These are phyloP conservation scores for Tephrocybe sp. DNA, from an alignment of 768 basidiomycete genomes.

Conservation along the genomic window DNA sequence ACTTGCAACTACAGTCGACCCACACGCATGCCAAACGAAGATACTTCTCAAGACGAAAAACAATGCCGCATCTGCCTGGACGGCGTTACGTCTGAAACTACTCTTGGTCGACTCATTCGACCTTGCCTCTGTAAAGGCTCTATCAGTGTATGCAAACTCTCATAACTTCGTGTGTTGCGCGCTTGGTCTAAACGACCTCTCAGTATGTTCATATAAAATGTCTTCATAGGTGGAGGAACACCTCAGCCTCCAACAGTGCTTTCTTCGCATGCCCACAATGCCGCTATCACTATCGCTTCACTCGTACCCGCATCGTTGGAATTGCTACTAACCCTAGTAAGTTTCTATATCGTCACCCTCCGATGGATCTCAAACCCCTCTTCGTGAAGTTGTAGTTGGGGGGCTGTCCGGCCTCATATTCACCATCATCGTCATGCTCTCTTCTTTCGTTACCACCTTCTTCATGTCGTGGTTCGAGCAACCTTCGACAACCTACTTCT, in stretches of 20 bases:
- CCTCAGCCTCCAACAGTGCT: constrained; percentile 58
- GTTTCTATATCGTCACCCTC: constrained; percentile 16
- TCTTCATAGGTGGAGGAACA: constrained; percentile 71
- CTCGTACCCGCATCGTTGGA: constrained; percentile 67
- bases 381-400: constrained; percentile 59
- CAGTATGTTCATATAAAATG: constrained; percentile 83
- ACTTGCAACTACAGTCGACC: too few relatives aligned
- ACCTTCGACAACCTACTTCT: constrained; percentile 38
- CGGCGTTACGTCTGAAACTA: constrained; percentile 55
- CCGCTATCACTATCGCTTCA: constrained; percentile 73
- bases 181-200: constrained; percentile 17
- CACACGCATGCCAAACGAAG: constrained; percentile 18
- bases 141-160: constrained; percentile 49
- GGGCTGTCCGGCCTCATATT: constrained; percentile 61
- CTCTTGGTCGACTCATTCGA: constrained; percentile 75
- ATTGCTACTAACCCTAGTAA: constrained; percentile 77
- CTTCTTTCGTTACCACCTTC: constrained; percentile 70
- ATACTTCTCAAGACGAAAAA: constrained; percentile 40
- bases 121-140: constrained; percentile 82
- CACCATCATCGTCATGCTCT: constrained; percentile 61
- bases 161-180: too few relatives aligned
- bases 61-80: constrained; percentile 88
- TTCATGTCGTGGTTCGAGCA: constrained; percentile 65
- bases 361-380: constrained; percentile 12
- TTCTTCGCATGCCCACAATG: constrained; percentile 85